Evolutionary conservation across 768 basidiomycete genomes (phyloP), one percentile per base, ranked within the genome.

Genomic region (Coprinellus micaceus): DNA sequence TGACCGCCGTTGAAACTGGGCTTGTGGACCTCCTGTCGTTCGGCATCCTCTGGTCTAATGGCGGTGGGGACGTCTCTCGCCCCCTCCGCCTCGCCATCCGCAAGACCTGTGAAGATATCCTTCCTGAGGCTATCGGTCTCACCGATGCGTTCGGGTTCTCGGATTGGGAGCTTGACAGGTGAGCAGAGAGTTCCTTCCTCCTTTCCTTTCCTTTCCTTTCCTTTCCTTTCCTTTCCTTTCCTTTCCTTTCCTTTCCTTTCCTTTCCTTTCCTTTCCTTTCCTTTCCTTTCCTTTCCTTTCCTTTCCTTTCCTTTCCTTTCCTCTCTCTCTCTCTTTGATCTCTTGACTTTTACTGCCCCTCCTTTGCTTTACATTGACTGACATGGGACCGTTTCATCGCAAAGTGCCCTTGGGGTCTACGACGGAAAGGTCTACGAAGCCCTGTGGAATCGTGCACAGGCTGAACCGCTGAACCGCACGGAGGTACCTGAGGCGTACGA

Each of bases 141-240:
- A 83, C 78, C 4, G 89, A 91, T 64, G 82, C 86, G 2, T 89
- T 91, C 64, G 85, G 82, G 0, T 88, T 88, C 61, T 77, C 81
- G 0, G 88, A 91, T 62, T 91, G 86, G 84, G 82, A 88, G 51
- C 70, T 91, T 17, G 80, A 89, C 60, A 86, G 85, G 83, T 83
- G 48, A 15, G 73, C 33, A n/a, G n/a, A n/a, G n/a, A n/a, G n/a
- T n/a, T n/a, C n/a, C n/a, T n/a, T n/a, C n/a, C n/a, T n/a, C n/a
- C n/a, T n/a, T 37, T 37, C 9, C 17, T 37, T 9, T 37, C 17
- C 9, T 37, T 37, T 37, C n/a, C n/a, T 17, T 19, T 17, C 15
- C 6, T 7, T 28, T 11, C 24, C 21, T n/a, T 4, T 52, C 48
- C 40, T n/a, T 28, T 15, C 19, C 19, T 54, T 2, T 40, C 9